These are phyloP conservation scores for Neonectria magnoliae DNA, from an alignment of 2,329 filamentous ascomycete genomes.

Conservation along the genomic window DNA sequence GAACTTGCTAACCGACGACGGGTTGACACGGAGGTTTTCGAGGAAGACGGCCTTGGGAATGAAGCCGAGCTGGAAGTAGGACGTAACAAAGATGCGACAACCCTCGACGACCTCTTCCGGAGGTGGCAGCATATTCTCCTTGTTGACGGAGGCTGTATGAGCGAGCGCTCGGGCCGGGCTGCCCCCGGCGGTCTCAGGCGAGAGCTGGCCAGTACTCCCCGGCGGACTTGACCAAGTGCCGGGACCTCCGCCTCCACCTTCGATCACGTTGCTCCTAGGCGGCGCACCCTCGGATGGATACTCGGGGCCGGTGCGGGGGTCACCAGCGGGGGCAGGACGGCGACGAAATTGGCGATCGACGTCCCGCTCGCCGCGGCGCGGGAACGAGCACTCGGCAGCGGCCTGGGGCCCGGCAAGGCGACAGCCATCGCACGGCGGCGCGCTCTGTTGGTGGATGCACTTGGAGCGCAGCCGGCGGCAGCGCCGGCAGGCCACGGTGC, in stretches of 20 bases:
- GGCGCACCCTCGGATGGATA: neutral
- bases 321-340: conserved; percentile 11
- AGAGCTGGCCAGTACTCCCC: neutral
- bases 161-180: neutral
- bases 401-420: conserved; percentile 17
- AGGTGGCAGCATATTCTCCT: conserved; percentile 30
- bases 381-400: conserved; percentile 33
- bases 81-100: conserved; percentile 42
- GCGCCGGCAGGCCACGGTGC: conserved; percentile 37
- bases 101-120: conserved; percentile 43
- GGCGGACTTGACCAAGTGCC: conserved; percentile 9
- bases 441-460: conserved; percentile 30
- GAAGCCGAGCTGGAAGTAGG: conserved; percentile 47
- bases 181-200: neutral
- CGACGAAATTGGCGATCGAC: conserved; percentile 34
- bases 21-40: conserved; percentile 34
- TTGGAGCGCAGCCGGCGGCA: conserved; percentile 39
- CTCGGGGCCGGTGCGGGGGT: neutral
- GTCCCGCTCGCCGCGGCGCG: conserved; percentile 34
- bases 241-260: neutral
- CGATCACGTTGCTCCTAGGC: neutral
- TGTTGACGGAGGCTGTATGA: neutral
- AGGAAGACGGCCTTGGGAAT: conserved; percentile 47
- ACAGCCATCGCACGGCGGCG: conserved; percentile 37
- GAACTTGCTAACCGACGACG: conserved; percentile 40